These are phyloP conservation scores for Cydonia oblonga DNA, from an alignment of 331 rosid genomes.

Conservation along the genomic window DNA sequence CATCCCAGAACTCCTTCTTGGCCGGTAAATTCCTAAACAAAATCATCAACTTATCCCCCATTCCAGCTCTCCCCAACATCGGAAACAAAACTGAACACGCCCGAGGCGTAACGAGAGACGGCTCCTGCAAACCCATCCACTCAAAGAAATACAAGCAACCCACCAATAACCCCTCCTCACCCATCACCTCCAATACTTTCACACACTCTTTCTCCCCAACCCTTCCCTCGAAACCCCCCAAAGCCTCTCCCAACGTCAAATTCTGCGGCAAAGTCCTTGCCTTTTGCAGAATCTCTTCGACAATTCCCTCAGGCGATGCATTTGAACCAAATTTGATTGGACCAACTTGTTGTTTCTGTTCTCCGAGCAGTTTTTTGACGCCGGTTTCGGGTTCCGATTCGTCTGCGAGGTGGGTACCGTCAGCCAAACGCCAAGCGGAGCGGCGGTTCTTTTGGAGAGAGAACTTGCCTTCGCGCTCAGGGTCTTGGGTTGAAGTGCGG, in stretches of 20 bases:
- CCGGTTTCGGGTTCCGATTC: conserved; percentile 18
- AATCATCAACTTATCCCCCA: conserved; percentile 57
- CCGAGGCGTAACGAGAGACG: conserved; percentile 43
- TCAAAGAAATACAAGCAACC: conserved; percentile 70
- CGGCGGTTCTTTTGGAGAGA: conserved; percentile 45
- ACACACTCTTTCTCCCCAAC: conserved; percentile 39
- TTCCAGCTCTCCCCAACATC: conserved; percentile 58
- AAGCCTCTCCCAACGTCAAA: conserved; percentile 53
- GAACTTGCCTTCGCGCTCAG: conserved; percentile 34
- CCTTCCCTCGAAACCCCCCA: conserved; percentile 46
- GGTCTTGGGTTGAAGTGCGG: conserved; percentile 40
- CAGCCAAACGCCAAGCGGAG: conserved; percentile 55
- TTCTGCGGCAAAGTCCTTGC: conserved; percentile 54
- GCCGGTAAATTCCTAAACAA: conserved; percentile 50
- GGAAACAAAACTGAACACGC: conserved; percentile 65
- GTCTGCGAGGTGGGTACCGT: conserved; percentile 10
- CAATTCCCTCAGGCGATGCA: conserved; percentile 27
- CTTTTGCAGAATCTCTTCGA: conserved; percentile 46
- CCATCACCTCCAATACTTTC: conserved; percentile 49
- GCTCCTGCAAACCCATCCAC: conserved; percentile 87
- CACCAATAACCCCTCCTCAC: conserved; percentile 33
- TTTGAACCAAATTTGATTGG: not conserved
- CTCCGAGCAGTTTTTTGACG: not conserved
- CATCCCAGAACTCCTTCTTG: conserved; percentile 50
- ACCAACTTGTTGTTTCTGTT: conserved; percentile 13